A percentile compares a stretch with the other conserved stretches of the same genome.
Evolutionary conservation across 1,284 basidiomycete genomes (phyloP).

Genomic region (Irpex lacteus): DNA sequence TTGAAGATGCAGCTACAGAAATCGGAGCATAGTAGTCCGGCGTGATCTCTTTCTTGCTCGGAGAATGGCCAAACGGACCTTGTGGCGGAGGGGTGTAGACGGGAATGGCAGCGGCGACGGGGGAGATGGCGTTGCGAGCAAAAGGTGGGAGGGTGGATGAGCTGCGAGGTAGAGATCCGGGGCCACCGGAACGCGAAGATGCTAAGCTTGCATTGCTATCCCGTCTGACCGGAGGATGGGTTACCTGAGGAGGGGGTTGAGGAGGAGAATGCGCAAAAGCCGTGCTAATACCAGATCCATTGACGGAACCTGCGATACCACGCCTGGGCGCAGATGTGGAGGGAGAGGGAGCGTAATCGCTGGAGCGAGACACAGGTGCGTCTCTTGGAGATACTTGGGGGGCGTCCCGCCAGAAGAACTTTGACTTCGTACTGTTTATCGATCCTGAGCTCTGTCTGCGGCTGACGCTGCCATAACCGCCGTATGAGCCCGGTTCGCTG

Average conservation of each 20-base stretch:
- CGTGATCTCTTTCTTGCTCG: background rate
- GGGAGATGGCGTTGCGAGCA: background rate
- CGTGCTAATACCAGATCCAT: conserved; percentile 1
- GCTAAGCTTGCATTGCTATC: conserved; percentile 11
- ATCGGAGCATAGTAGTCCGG: background rate
- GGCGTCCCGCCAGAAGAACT: conserved; percentile 17
- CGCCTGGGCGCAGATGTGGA: conserved; percentile 15
- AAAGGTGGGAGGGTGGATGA: background rate
- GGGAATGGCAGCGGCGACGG: background rate
- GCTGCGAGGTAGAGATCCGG: conserved; percentile 11
- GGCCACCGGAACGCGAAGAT: conserved; percentile 12
- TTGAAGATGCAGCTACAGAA: background rate
- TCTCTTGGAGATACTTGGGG: conserved; percentile 15
- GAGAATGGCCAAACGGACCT: background rate
- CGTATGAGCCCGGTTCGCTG: conserved; percentile 9
- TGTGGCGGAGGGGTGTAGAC: conserved; percentile 1
- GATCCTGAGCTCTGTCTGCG: conserved; percentile 22
- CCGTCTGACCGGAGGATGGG: background rate
- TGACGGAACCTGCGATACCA: conserved; percentile 5
- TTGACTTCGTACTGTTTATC: conserved; percentile 20
- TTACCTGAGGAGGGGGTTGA: background rate
- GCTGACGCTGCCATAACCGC: conserved; percentile 17
- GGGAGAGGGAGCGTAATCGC: conserved; percentile 21
- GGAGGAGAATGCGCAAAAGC: conserved; percentile 4
- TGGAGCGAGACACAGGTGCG: conserved; percentile 19